phyloP scores from a whole-genome alignment of 2,329 filamentous ascomycete genomes.

The Pseudocercospora musae region DNA sequence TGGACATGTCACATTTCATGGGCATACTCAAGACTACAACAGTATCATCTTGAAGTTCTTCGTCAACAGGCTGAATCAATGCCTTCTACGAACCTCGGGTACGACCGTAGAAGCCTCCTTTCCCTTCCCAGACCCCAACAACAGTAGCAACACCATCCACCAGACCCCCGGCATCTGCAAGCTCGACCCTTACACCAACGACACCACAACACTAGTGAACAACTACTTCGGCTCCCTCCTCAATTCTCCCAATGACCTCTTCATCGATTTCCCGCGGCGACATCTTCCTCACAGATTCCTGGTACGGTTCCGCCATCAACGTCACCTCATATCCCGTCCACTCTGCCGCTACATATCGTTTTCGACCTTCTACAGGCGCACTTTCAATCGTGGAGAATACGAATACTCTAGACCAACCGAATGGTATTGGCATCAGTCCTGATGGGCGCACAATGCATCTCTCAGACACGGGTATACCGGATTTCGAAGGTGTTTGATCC shows the following conservation, averaged over 20 bases:
- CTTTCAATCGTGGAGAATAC: slow-evolving; percentile 43
- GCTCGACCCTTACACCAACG: slow-evolving; percentile 44
- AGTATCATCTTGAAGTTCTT: background rate
- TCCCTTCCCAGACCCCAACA: slow-evolving; percentile 19
- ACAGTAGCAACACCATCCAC: slow-evolving; percentile 7
- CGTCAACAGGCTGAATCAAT: no score
- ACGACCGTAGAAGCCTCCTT: slow-evolving; percentile 10
- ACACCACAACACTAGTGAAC: slow-evolving; percentile 43
- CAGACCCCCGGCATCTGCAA: slow-evolving; percentile 43
- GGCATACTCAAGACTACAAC: background rate
- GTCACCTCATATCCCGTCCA: slow-evolving; percentile 19
- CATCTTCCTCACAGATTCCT: slow-evolving; percentile 51
- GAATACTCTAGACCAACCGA: slow-evolving; percentile 41
- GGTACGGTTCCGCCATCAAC: slow-evolving; percentile 21
- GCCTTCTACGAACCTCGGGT: no score
- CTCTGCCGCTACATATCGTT: slow-evolving; percentile 40
- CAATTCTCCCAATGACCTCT: slow-evolving; percentile 43
- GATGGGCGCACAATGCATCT: slow-evolving; percentile 46
- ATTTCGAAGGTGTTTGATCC: slow-evolving; percentile 2
- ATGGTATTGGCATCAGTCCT: slow-evolving; percentile 46
- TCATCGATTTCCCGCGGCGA: slow-evolving; percentile 44
- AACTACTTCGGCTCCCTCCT: slow-evolving; percentile 49
- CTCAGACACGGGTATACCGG: slow-evolving; percentile 38
- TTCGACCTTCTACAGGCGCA: slow-evolving; percentile 40
- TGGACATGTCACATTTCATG: background rate